Evolutionary conservation across 106 monocot species (phyloP), one percentile per base, ranked within the genome.

Genomic region (Acanthochlamys bracteata): DNA sequence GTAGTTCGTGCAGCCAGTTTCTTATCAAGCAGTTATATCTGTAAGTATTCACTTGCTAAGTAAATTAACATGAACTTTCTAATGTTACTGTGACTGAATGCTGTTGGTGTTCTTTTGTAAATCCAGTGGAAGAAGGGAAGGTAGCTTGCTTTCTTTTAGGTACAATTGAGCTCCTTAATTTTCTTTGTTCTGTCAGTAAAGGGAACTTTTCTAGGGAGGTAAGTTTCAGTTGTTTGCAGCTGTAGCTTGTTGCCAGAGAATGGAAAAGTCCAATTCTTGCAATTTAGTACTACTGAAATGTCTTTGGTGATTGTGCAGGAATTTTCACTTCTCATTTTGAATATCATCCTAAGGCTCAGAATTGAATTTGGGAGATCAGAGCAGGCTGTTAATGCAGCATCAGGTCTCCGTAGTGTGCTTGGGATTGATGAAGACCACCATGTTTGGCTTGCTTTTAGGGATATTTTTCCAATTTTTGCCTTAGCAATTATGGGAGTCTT

Each of bases 11-110:
- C 83, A 53, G 72, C 62, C 55, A 98, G 91, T 69, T 98, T 91
- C 69, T 83, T 98, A 47, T 98, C 96, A 55, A 98, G 92, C 64
- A 98, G 96, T 79, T 98, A 83, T 53, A 98, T 98, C 66, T 85
- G 95, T 96, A 60, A 96, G 90, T 79, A 65, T 20, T 46, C 57
- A 11, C 10, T 68, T 42, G 23, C 17, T 59, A 45, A 47, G 7
- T 59, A 53, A 59, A 53, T 73, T 67, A 55, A 21, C 25, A 65
- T 66, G 39, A 20, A 16, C 42, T 67, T 42, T 42, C 42, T 60
- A 51, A 61, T 23, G 40, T 68, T 20, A 21, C 15, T 16, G 7
- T 33, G 41, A 14, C 7, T 10, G 40, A 15, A 14, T 60, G 21
- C 47, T 39, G 16, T 25, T 7, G 20, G n/a, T 42, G 42, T 63